Evolutionary conservation across 2,329 filamentous ascomycete genomes (phyloP), one percentile per base, ranked within the genome.

Genomic region (Phyllosticta paracitricarpa): DNA sequence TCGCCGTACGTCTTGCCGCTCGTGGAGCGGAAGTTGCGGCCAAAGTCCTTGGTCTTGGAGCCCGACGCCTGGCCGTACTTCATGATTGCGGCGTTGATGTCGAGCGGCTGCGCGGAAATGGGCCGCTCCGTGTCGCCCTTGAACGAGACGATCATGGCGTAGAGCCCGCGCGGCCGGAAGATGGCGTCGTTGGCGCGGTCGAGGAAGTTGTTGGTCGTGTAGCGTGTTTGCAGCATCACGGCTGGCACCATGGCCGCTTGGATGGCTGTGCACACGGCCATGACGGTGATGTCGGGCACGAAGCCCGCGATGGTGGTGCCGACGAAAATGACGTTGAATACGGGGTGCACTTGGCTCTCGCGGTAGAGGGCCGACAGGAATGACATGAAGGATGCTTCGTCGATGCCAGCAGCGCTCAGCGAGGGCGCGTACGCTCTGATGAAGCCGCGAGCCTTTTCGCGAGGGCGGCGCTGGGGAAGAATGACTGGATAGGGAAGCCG

Each of bases 81-180:
- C 26, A 71, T 67, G 52, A 77, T 70, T 9, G 70, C 68, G 3
- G 72, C 67, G n/a, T 76, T 74, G 14, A 79, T 64, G 57, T 75
- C 67, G 30, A 73, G 68, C 3, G 70, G 67, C 17, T 71, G 66
- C 19, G 66, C 62, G 0, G 68, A 63, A 2, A 75, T 73, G 0
- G 79, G 78, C 59, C 77, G 78, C 72, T n/a, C 52, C 58, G 70
- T 64, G 3, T 77, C 74, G 0, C 78, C 57, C 58, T 79, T 79
- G 72, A 76, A 84, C 1, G 79, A 79, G 71, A 85, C 78, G 48
- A 87, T 74, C 22, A 82, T 72, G 63, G 76, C 79, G 69, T 79
- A 82, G 0, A 86, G 74, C 0, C 83, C 83, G 1, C 77, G 77
- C 0, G 84, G 83, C 55, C 75, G 77, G 68, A 86, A 87, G 62